Evolutionary conservation across 2,329 filamentous ascomycete genomes (phyloP), one percentile per base, ranked within the genome.

Genomic region (Alternaria sp.): DNA sequence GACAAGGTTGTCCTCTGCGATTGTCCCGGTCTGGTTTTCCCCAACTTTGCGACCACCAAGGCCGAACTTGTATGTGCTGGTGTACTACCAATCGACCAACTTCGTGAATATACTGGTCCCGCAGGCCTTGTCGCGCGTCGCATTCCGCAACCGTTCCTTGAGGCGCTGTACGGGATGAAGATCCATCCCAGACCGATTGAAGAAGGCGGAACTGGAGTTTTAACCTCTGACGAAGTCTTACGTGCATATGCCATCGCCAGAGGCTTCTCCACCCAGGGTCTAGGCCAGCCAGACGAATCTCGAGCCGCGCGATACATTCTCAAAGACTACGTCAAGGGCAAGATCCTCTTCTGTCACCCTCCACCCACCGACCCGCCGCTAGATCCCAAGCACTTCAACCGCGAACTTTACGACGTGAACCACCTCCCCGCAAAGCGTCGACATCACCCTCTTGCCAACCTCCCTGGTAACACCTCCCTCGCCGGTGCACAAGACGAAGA

Each of bases 301-400:
- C 86, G 95, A 69, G 95, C 95, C 6, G 93, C 94, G 4, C 86
- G 95, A 52, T 90, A 92, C 68, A 85, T 99, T 14, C 85, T 99
- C 26, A 99, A 99, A 77, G 95, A 99, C 80, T 99, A 98, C 72
- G 95, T 99, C 68, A 96, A 90, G 75, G 95, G 95, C 62, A 98
- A 97, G 80, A 85, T 99, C 0, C 85, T 98, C 5, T 98, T 90
- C 80, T 95, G 93, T 67, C 89, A 94, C 70, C 93, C 95, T 4
- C 95, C 95, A 0, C 93, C 93, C 0, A 80, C 80, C 4, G 85
- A 88, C 29, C 80, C 83, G 6, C 78, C 81, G 2, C 86, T 90
- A 37, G 90, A 97, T 67, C 82, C 87, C 0, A 80, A 81, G 48
- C 86, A 89, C 53, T 99, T 98, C 84, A 99, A 99, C 80, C 82